phyloP scores from a whole-genome alignment of 345 rosid genomes.

The Pelargonium nanum region DNA sequence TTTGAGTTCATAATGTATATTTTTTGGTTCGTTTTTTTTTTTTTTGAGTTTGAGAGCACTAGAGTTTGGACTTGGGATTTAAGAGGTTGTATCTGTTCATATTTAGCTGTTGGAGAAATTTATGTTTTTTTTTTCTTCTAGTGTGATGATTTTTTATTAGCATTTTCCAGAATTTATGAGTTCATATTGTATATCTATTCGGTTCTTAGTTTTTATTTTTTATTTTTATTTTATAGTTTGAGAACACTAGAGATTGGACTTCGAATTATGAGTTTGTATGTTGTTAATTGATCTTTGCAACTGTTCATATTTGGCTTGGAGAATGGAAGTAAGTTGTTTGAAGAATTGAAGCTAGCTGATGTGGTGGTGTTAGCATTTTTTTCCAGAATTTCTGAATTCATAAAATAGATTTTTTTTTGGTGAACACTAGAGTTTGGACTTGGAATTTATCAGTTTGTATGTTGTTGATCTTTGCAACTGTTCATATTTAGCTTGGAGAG shows the following conservation, averaged over 20 bases:
- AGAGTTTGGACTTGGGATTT: no score
- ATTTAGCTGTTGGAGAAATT: conserved; percentile 43
- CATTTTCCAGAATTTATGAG: no score
- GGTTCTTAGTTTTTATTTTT: no score
- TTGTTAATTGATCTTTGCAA: not conserved
- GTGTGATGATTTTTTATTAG: no score
- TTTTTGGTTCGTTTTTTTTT: no score
- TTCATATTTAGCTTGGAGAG: conserved; percentile 43
- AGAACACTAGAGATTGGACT: not conserved
- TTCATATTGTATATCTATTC: not conserved
- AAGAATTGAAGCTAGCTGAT: conserved; percentile 71
- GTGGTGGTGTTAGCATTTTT: conserved; percentile 52
- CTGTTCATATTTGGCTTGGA: conserved; percentile 39
- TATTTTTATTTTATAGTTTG: no score
- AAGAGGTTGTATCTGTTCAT: conserved; percentile 9
- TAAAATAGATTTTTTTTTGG: not conserved
- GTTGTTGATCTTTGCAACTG: conserved; percentile 4
- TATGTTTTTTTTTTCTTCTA: no score
- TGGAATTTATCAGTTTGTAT: not conserved
- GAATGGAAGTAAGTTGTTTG: conserved; percentile 55
- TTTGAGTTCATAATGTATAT: no score
- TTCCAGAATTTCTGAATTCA: no score
- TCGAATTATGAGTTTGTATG: not conserved
- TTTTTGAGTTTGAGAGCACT: no score
- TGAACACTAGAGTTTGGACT: not conserved